phyloP scores from a whole-genome alignment of 2,329 filamentous ascomycete genomes.

The Stagonosporopsis rhizophila region DNA sequence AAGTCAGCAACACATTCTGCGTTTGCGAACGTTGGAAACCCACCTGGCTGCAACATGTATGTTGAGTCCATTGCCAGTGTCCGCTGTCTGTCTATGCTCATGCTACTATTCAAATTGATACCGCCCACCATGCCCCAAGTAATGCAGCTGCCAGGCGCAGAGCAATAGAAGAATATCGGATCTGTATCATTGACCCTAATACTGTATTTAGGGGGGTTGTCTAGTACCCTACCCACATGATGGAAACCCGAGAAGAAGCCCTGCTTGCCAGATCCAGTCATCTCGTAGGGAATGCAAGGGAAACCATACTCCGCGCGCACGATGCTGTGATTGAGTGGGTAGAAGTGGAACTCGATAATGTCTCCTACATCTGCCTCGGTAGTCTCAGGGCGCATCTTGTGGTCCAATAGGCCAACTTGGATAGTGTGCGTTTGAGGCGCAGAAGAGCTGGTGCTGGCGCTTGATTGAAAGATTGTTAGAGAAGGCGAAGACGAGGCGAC shows the following conservation, averaged over 20 bases:
- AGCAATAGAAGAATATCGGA: constrained; percentile 50
- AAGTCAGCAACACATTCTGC: not conserved
- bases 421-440: constrained; percentile 41
- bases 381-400: constrained; percentile 50
- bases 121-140: constrained; percentile 75
- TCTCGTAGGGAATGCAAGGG: constrained; percentile 52
- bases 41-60: constrained; percentile 41
- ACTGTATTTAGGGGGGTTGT: constrained; percentile 35
- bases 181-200: constrained; percentile 41
- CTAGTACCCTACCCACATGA: constrained; percentile 32
- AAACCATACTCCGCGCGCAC: constrained; percentile 50
- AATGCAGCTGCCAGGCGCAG: constrained; percentile 70
- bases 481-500: not conserved
- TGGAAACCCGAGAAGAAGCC: constrained; percentile 45
- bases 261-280: constrained; percentile 32
- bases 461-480: constrained; percentile 1
- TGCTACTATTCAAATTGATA: constrained; percentile 65
- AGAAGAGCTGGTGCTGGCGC: constrained; percentile 24
- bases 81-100: constrained; percentile 33
- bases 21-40: too few relatives aligned
- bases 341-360: constrained; percentile 52
- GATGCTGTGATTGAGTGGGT: constrained; percentile 52
- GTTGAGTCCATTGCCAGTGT: constrained; percentile 31
- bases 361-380: constrained; percentile 50
- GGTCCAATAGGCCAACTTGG: constrained; percentile 47